A percentile compares a stretch with the other conserved stretches of the same genome.
Evolutionary conservation across 352 stramenopile species (phyloP).

Genomic region (Globisporangium megalacanthum): DNA sequence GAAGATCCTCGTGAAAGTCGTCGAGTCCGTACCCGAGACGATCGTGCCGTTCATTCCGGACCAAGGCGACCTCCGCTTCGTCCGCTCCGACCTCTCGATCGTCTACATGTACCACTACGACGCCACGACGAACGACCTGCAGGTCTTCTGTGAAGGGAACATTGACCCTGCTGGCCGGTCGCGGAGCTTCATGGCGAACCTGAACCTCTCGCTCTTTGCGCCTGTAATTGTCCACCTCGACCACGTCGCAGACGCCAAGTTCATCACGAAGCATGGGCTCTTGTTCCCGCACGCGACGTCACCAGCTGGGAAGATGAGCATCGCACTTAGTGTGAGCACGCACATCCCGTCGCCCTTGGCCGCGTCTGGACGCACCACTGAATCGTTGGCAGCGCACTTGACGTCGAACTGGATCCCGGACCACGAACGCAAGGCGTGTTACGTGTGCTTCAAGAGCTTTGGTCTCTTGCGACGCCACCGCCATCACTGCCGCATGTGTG

Average conservation of each 20-base stretch:
- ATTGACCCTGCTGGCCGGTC: conserved; percentile 46
- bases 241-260: conserved; percentile 72
- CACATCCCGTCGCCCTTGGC: conserved; percentile 20
- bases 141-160: conserved; percentile 61
- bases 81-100: conserved; percentile 50
- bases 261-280: conserved; percentile 74
- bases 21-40: conserved; percentile 58
- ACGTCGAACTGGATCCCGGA: conserved; percentile 57
- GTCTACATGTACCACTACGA: conserved; percentile 65
- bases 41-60: conserved; percentile 25
- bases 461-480: conserved; percentile 51
- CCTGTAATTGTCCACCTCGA: conserved; percentile 57
- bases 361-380: conserved; percentile 6
- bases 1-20: conserved; percentile 57
- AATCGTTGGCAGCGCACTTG: conserved; percentile 14
- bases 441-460: conserved; percentile 71
- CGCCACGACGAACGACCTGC: conserved; percentile 38
- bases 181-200: conserved; percentile 43
- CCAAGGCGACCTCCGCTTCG: conserved; percentile 36
- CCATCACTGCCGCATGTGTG: conserved; percentile 76
- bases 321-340: conserved; percentile 29
- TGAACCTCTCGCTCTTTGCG: conserved; percentile 61
- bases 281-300: conserved; percentile 56
- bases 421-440: conserved; percentile 51
- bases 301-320: conserved; percentile 1